Base-by-base conservation (phyloP, 106 monocot species). In the Apostasia ramifera region DNA sequence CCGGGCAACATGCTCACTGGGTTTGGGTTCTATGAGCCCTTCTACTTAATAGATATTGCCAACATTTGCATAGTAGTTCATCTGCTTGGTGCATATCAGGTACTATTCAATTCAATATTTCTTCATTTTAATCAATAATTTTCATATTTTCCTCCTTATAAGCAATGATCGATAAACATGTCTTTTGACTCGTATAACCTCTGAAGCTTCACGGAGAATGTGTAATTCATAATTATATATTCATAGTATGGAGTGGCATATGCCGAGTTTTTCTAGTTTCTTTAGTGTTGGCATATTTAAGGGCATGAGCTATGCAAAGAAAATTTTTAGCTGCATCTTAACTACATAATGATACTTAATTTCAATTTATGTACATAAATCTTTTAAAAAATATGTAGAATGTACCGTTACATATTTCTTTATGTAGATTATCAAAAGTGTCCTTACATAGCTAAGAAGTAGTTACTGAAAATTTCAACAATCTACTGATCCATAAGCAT, bases 1-100 rank as follows among this genome's bases (percentile, higher is more conserved):
- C 82, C 88, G 0, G 88, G 88, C 41, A 88, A 85, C 70, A 82
- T 88, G 15, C 79, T 88, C 38, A 85, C 88, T 0, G 88, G 85
- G 7, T 88, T 88, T 52, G 85, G 88, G 43, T 84, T 82, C 67
- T 80, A 80, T 11, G 84, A 88, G 60, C 88, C 88, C 6, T 82
- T 48, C 61, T 88, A 82, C 84, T 61, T 88, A 2, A 61, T 88
- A n/a, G 76, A 82, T 59, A 37, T 88, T 6, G 88, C 79, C 45
- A 81, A 88, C 53, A 52, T 77, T 6, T 84, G 73, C 76, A 85
- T 88, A 52, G 76, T 85, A 3, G 66, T 85, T n/a, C 88, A 88
- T 64, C 45, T 88, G 7, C 12, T 82, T 5, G 88, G 85, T 44
- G 88, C 84, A 14, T 88, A 74, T 60, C 85, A 85, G 85, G 80